phyloP scores from a whole-genome alignment of 2,329 filamentous ascomycete species.

The Fusarium staphyleae region DNA sequence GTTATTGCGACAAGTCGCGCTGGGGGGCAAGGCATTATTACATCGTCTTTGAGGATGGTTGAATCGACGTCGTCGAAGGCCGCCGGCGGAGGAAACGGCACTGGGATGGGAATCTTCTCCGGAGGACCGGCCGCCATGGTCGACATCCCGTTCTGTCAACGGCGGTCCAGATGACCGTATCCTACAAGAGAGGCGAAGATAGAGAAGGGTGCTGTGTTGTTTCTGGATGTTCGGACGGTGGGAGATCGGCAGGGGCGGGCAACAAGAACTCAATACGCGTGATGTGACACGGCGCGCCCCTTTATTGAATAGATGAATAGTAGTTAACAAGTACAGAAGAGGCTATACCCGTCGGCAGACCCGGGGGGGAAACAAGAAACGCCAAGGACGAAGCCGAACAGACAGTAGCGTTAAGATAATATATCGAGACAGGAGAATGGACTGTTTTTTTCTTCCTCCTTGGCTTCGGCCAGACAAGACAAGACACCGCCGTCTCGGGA shows the following conservation, averaged over 20 bases:
- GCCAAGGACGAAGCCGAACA: constrained; percentile 22
- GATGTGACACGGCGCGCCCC: not conserved
- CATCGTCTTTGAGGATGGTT: constrained; percentile 37
- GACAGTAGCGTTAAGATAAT: constrained; percentile 7
- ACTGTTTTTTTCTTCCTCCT: constrained; percentile 18
- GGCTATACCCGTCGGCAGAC: too few species aligned
- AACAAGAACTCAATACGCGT: too few species aligned
- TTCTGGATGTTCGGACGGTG: constrained; percentile 1
- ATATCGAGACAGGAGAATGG: constrained; percentile 15
- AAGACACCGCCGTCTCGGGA: constrained; percentile 26
- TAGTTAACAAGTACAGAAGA: not conserved
- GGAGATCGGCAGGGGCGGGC: constrained; percentile 22
- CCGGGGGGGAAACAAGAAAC: constrained; percentile 13
- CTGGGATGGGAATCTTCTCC: constrained; percentile 31
- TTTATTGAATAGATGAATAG: not conserved
- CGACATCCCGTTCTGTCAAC: constrained; percentile 29
- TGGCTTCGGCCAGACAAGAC: not conserved
- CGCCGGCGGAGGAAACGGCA: constrained; percentile 39
- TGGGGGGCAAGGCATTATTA: constrained; percentile 14
- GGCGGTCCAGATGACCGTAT: constrained; percentile 13
- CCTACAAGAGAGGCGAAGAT: too few species aligned
- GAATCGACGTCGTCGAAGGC: constrained; percentile 40
- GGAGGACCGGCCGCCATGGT: constrained; percentile 16
- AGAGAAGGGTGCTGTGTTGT: constrained; percentile 6
- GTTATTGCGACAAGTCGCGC: not conserved